Conservation (phyloP, 139 green algal genomes). For the Cymbomonas tetramitiformis region DNA sequence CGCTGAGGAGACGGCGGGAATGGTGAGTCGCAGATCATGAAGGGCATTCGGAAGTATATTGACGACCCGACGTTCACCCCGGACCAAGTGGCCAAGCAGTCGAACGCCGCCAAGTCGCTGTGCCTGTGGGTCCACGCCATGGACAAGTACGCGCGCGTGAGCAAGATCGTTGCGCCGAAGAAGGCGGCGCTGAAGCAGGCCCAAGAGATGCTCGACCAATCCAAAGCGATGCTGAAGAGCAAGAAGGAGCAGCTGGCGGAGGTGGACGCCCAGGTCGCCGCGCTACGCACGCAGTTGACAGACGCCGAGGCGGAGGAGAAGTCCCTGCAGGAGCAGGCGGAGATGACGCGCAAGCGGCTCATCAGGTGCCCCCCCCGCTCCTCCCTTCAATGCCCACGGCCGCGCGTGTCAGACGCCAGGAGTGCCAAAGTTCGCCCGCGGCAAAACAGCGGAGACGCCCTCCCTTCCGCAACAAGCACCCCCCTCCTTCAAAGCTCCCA, state of each 20-base stretch:
- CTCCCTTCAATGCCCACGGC: slow-evolving; percentile 35
- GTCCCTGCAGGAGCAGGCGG: slow-evolving; percentile 1
- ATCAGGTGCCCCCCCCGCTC: too few species aligned
- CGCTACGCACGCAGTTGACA: background rate
- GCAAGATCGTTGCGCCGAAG: slow-evolving; percentile 58
- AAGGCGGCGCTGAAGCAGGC: slow-evolving; percentile 41
- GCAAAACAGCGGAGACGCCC: slow-evolving; percentile 41
- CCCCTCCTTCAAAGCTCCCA: too few species aligned
- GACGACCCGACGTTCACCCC: slow-evolving; percentile 43
- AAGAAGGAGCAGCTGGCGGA: background rate
- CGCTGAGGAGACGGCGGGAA: too few species aligned
- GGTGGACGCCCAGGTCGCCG: background rate
- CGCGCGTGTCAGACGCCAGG: slow-evolving; percentile 37
- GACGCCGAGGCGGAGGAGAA: background rate
- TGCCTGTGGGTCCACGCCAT: slow-evolving; percentile 69
- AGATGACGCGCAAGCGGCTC: background rate
- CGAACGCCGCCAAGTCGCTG: slow-evolving; percentile 47
- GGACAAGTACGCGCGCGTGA: slow-evolving; percentile 48
- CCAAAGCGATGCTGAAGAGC: slow-evolving; percentile 16
- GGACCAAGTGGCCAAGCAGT: slow-evolving; percentile 52
- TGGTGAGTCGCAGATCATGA: slow-evolving; percentile 12
- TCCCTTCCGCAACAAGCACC: slow-evolving; percentile 51
- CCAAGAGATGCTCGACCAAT: slow-evolving; percentile 36
- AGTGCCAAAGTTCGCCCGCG: too few species aligned
- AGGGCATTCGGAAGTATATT: slow-evolving; percentile 32